Base-by-base conservation (phyloP, 2,329 filamentous ascomycete genomes). In the Claviceps sp. region DNA sequence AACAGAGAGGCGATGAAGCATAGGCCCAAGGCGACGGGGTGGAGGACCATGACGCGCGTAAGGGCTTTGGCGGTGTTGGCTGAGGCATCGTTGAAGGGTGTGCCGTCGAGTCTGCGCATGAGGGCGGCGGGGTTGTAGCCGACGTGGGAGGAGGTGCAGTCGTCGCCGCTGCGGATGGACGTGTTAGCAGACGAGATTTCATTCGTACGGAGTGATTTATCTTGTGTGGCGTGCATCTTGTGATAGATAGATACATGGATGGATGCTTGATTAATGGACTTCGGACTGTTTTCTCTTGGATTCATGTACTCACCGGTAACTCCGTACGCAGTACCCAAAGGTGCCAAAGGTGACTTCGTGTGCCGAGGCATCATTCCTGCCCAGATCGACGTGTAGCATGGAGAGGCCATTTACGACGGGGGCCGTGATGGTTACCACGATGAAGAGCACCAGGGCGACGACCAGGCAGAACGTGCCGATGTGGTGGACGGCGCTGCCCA, bases 1-100 rank as follows among this genome's bases (percentile, higher is more conserved):
- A 80, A 60, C 65, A 80, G 60, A 65, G 81, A 81, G 54, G 78
- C 76, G 56, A 82, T 68, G 67, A 82, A 82, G 58, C 73, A 69
- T 3, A 82, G 63, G 52, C 68, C 78, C 54, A 73, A 71, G n/a
- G 73, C 77, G 59, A 84, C 67, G 30, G 81, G 78, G 67, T 84
- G 80, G 54, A 84, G 71, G 50, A 84, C 65, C 77, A 84, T 78
- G 56, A 77, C 75, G 56, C 70, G 69, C 43, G 80, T 82, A 42
- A 83, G 69, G 30, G 64, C 68, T 56, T 71, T 71, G 53, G 72
- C 65, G 39, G 75, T 73, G 55, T 68, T 64, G 53, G 66, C 64
- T 19, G 72, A 66, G 53, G 70, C 68, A 48, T 64, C 58, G 55
- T 70, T 70, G 62, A 76, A 74, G 40, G 65, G 52, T 47, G 64